phyloP scores from a whole-genome alignment of 257 asterid species.

The Primulina eburnea region DNA sequence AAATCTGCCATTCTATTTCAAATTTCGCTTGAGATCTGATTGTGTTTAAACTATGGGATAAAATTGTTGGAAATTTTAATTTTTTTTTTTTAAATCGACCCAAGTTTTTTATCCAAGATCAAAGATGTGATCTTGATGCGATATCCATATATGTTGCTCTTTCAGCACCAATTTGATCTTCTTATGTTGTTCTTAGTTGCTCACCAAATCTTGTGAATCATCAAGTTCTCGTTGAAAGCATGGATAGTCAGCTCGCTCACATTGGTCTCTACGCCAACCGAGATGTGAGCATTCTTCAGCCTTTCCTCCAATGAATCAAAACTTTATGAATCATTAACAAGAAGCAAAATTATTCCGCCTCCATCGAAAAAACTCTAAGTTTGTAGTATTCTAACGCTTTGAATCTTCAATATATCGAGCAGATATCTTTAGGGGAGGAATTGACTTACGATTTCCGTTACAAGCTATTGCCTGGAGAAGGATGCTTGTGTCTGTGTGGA shows the following conservation, averaged over 20 bases:
- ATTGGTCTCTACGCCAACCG: slow-evolving; percentile 84
- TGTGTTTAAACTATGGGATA: background rate
- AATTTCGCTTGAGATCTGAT: background rate
- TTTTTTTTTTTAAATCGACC: background rate
- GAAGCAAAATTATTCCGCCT: slow-evolving; percentile 13
- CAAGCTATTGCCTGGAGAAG: slow-evolving; percentile 66
- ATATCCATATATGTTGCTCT: slow-evolving; percentile 1
- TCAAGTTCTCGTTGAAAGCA: slow-evolving; percentile 96
- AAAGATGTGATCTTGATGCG: background rate
- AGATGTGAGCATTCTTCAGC: slow-evolving; percentile 55
- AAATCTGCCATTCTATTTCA: background rate
- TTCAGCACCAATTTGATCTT: slow-evolving; percentile 19
- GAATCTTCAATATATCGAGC: slow-evolving; percentile 30
- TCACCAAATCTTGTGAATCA: slow-evolving; percentile 82
- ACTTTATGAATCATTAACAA: background rate
- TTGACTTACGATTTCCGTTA: slow-evolving; percentile 72
- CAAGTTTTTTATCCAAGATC: background rate
- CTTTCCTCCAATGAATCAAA: slow-evolving; percentile 4
- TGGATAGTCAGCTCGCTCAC: slow-evolving; percentile 88
- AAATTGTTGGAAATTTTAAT: background rate
- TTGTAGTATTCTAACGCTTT: background rate
- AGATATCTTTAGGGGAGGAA: slow-evolving; percentile 88
- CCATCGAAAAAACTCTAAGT: background rate
- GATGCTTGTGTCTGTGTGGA: slow-evolving; percentile 77
- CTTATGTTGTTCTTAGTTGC: slow-evolving; percentile 56